Percentiles rank a stretch among this genome's conserved stretches.
Conservation (phyloP, 2,329 filamentous ascomycete genomes). For the Dactylonectria estremocensis region DNA sequence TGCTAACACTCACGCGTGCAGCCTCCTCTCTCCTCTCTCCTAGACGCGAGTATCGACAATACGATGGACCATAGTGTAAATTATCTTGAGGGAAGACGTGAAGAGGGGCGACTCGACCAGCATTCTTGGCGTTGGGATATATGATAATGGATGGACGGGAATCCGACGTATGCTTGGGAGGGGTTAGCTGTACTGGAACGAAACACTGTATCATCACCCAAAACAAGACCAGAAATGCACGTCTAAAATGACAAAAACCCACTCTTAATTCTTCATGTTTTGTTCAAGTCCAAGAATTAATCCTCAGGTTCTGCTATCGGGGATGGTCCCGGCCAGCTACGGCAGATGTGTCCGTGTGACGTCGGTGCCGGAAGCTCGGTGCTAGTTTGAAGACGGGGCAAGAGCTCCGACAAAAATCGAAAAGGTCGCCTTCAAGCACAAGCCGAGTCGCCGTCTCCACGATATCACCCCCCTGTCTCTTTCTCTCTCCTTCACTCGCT, state of each 20-base stretch:
- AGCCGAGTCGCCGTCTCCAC: neutral
- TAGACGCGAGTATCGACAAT: slow-evolving; percentile 54
- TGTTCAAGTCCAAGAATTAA: neutral
- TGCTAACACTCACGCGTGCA: slow-evolving; percentile 46
- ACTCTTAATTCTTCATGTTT: slow-evolving; percentile 41
- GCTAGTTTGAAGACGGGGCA: slow-evolving; percentile 18
- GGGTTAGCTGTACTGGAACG: slow-evolving; percentile 43
- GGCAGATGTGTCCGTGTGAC: slow-evolving; percentile 32
- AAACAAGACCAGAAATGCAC: slow-evolving; percentile 15
- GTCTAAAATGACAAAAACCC: slow-evolving; percentile 38
- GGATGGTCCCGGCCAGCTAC: slow-evolving; percentile 11
- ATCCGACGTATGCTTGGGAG: slow-evolving; percentile 38
- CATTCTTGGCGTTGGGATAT: slow-evolving; percentile 48
- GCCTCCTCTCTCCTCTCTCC: slow-evolving; percentile 76
- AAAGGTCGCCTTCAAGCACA: slow-evolving; percentile 1
- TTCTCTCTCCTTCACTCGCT: neutral
- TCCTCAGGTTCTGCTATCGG: slow-evolving; percentile 27
- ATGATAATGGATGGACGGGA: slow-evolving; percentile 36
- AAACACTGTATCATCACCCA: slow-evolving; percentile 45
- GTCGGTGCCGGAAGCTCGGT: slow-evolving; percentile 31
- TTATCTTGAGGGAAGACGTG: slow-evolving; percentile 39
- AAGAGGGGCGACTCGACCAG: slow-evolving; percentile 35
- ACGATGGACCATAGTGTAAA: slow-evolving; percentile 43
- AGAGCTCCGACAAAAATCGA: slow-evolving; percentile 30
- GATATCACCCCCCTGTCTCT: neutral